These are phyloP conservation scores for Pestalotiopsis sp. DNA, from an alignment of 2,329 filamentous ascomycete species.

Conservation along the genomic window DNA sequence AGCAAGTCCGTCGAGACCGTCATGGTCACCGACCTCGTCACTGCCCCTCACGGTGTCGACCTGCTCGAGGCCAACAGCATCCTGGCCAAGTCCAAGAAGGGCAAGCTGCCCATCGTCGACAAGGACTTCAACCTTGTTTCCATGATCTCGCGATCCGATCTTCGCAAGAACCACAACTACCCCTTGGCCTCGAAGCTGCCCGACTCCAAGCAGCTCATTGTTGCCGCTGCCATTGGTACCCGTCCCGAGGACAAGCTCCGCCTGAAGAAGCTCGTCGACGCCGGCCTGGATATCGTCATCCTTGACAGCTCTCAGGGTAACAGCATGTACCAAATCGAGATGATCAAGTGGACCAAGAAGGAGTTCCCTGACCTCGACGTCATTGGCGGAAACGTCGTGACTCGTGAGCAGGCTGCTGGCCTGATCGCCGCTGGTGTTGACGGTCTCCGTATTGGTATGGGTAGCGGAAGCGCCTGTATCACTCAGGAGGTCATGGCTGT, in stretches of 20 bases:
- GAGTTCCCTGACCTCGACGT: conserved; percentile 87
- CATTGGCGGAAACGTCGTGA: conserved; percentile 98
- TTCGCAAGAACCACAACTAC: conserved; percentile 99
- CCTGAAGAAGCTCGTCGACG: conserved; percentile 86
- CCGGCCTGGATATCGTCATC: conserved; percentile 92
- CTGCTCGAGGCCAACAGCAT: conserved; percentile 90
- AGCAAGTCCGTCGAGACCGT: conserved; percentile 78
- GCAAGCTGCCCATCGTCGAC: conserved; percentile 94
- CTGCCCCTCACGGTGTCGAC: conserved; percentile 79
- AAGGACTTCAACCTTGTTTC: conserved; percentile 83
- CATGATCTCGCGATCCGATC: conserved; percentile 88
- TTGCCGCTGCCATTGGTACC: conserved; percentile 93
- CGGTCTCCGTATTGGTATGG: conserved; percentile 98
- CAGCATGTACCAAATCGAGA: conserved; percentile 97
- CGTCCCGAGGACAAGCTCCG: conserved; percentile 89
- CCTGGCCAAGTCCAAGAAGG: conserved; percentile 95
- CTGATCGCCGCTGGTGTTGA: conserved; percentile 94
- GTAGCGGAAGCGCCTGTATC: conserved; percentile 95
- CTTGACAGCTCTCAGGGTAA: conserved; percentile 97
- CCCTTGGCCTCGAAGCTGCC: conserved; percentile 95
- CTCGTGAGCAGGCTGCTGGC: conserved; percentile 89
- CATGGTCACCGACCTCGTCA: conserved; percentile 95
- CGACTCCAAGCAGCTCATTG: conserved; percentile 95
- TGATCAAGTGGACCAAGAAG: conserved; percentile 95
- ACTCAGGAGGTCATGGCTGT: conserved; percentile 99